Conservation (phyloP, 108 stramenopile genomes). For the Skeletonema menzelii region DNA sequence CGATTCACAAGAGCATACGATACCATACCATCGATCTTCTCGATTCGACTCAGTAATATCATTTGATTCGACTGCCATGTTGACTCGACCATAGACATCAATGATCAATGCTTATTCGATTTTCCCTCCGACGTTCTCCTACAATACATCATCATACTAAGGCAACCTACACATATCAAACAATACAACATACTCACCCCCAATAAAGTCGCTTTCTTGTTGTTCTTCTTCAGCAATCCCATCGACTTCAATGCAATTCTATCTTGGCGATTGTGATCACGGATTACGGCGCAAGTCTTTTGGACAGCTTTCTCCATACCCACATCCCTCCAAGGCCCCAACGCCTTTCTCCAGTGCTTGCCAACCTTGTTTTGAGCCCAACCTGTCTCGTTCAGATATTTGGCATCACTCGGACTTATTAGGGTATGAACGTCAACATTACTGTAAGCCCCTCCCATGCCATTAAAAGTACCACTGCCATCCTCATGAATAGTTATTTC, state of each 20-base stretch:
- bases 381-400: constrained; percentile 8
- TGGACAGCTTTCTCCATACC: constrained; percentile 65
- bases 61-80: neutral
- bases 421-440: constrained; percentile 5
- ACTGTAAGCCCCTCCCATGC: neutral
- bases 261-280: constrained; percentile 80
- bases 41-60: too few species aligned
- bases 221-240: constrained; percentile 42
- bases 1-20: too few species aligned
- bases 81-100: neutral
- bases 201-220: constrained; percentile 14
- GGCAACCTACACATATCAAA: too few species aligned
- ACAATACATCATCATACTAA: too few species aligned
- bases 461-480: neutral
- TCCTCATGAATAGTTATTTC: neutral
- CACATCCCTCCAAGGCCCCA: constrained; percentile 67
- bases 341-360: constrained; percentile 26
- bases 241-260: constrained; percentile 59
- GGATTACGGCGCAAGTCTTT: constrained; percentile 78
- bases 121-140: neutral
- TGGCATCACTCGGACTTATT: neutral
- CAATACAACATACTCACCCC: neutral
- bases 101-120: neutral
- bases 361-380: constrained; percentile 6
- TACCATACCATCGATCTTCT: too few species aligned